Evolutionary conservation across 768 basidiomycete species (phyloP).

Genomic region (Cystofilobasidium capitatum): DNA sequence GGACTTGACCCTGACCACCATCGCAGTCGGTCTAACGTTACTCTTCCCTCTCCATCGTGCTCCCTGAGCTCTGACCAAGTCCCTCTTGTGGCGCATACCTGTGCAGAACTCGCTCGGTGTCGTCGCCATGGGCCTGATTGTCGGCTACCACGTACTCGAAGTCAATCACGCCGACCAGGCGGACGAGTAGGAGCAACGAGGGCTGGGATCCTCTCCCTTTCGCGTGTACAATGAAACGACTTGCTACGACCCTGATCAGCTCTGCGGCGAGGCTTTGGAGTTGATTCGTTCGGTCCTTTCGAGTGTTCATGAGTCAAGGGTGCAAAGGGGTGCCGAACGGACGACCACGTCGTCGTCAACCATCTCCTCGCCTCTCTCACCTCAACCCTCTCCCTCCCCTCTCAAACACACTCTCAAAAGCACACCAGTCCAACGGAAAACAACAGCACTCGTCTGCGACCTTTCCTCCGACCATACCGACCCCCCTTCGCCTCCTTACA

Average conservation of each 20-base stretch:
- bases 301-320: too few species aligned
- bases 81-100: background rate
- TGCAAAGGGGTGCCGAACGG: too few species aligned
- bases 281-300: too few species aligned
- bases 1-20: constrained; percentile 12
- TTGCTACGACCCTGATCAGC: too few species aligned
- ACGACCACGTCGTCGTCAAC: background rate
- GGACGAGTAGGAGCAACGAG: background rate
- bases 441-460: too few species aligned
- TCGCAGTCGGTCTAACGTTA: background rate
- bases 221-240: too few species aligned
- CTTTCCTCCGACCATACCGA: too few species aligned
- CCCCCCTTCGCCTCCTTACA: constrained; percentile 13
- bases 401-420: too few species aligned
- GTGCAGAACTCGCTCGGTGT: constrained; percentile 12
- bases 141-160: constrained; percentile 19
- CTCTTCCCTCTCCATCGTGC: background rate
- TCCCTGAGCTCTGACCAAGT: background rate
- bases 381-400: constrained; percentile 19
- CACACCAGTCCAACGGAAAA: too few species aligned
- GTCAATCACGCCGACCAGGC: background rate
- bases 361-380: constrained; percentile 10
- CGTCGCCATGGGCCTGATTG: constrained; percentile 17
- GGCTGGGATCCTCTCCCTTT: background rate
- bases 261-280: too few species aligned